These are phyloP conservation scores for Starmerella etchellsii DNA, from an alignment of 805 yeast species.

Conservation along the genomic window DNA sequence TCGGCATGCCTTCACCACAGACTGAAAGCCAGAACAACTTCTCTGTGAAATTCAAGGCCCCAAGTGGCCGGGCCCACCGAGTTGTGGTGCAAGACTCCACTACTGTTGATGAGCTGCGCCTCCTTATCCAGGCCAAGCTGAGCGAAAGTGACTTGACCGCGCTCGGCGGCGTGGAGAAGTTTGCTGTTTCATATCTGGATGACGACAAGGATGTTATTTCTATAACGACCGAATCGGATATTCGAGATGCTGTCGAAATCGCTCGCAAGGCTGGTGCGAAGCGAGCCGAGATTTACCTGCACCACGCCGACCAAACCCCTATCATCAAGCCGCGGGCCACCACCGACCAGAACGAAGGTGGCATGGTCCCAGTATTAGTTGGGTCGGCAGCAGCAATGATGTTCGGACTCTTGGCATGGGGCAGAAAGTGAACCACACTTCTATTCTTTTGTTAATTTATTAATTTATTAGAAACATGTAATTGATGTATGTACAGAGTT, in stretches of 20 bases:
- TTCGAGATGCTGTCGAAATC: slow-evolving; percentile 56
- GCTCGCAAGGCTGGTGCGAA: slow-evolving; percentile 37
- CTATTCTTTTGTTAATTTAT: no score
- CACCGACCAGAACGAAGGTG: slow-evolving; percentile 2
- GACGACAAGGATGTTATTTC: slow-evolving; percentile 77
- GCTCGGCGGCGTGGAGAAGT: slow-evolving; percentile 32
- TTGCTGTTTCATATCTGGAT: slow-evolving; percentile 65
- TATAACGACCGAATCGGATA: slow-evolving; percentile 60
- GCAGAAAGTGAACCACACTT: slow-evolving; percentile 5
- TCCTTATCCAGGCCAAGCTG: slow-evolving; percentile 30
- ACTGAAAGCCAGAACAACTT: slow-evolving; percentile 20
- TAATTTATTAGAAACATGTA: no score
- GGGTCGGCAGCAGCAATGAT: slow-evolving; percentile 16
- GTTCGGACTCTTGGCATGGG: slow-evolving; percentile 17
- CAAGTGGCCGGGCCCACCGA: slow-evolving; percentile 64
- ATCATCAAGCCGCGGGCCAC: slow-evolving; percentile 5
- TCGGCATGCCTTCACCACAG: slow-evolving; percentile 21
- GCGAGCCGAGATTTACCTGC: slow-evolving; percentile 62
- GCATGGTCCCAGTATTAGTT: slow-evolving; percentile 14
- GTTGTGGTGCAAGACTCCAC: slow-evolving; percentile 44
- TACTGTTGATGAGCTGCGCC: slow-evolving; percentile 40
- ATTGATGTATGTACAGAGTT: not conserved
- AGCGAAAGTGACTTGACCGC: slow-evolving; percentile 28
- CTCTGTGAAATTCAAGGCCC: slow-evolving; percentile 67
- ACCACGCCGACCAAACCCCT: slow-evolving; percentile 39